phyloP scores from a whole-genome alignment of 2,329 filamentous ascomycete species.

The Gaeumannomyces sp. region DNA sequence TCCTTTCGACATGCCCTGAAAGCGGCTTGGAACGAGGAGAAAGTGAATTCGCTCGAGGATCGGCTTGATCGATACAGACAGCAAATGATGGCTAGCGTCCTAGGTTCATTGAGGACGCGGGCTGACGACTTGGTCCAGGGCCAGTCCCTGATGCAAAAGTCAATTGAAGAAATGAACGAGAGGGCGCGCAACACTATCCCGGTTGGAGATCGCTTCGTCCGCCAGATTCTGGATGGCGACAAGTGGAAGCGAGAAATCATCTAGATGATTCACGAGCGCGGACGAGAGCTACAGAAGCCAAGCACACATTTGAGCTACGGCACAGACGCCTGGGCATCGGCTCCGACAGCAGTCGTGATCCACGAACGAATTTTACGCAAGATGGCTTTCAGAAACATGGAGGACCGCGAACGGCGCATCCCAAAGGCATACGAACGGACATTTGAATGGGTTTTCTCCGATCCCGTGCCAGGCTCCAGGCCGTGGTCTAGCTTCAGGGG shows the following conservation, averaged over 20 bases:
- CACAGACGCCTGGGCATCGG: too few relatives aligned
- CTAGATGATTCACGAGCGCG: neutral
- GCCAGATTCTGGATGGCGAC: too few relatives aligned
- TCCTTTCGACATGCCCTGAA: too few relatives aligned
- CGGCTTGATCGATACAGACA: too few relatives aligned
- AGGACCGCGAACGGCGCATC: neutral
- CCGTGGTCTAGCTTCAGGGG: constrained; percentile 10
- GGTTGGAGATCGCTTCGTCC: neutral
- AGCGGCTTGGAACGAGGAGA: too few relatives aligned
- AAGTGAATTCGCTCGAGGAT: too few relatives aligned
- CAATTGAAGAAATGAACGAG: neutral
- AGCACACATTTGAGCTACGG: too few relatives aligned
- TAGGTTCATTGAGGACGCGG: too few relatives aligned
- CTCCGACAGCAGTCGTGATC: neutral
- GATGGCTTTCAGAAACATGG: neutral
- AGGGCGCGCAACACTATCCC: neutral
- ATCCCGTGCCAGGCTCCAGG: neutral
- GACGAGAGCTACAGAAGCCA: neutral
- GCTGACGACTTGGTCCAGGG: neutral
- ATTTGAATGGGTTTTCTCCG: constrained; percentile 13
- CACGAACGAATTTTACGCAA: neutral
- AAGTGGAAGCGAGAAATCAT: neutral
- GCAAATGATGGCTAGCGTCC: too few relatives aligned
- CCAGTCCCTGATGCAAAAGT: neutral
- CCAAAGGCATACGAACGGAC: neutral